Evolutionary conservation across 1,284 basidiomycete genomes (phyloP).

Genomic region (Heterobasidion annosum): DNA sequence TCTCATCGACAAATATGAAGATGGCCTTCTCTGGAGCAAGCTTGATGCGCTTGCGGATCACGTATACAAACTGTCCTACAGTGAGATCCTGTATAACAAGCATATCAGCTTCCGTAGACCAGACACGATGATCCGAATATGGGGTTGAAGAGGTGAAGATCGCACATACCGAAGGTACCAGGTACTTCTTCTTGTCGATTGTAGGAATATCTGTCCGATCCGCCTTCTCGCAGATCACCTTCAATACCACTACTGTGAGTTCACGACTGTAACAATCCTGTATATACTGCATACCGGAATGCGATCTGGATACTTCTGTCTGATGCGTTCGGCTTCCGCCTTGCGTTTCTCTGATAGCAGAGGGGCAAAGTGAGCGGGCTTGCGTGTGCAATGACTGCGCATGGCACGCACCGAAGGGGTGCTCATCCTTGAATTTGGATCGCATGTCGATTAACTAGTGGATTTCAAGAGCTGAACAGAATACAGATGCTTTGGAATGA

Average conservation of each 20-base stretch:
- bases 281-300: conserved; percentile 71
- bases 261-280: neutral
- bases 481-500: too few relatives aligned
- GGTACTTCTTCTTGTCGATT: conserved; percentile 99
- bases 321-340: conserved; percentile 93
- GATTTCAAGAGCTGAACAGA: neutral
- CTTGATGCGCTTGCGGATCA: conserved; percentile 99
- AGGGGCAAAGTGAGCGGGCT: conserved; percentile 2
- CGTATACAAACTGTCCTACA: conserved; percentile 98
- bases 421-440: conserved; percentile 99
- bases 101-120: conserved; percentile 6
- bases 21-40: conserved; percentile 99
- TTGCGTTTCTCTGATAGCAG: conserved; percentile 85
- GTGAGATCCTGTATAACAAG: conserved; percentile 82
- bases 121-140: conserved; percentile 5
- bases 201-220: conserved; percentile 98
- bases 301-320: conserved; percentile 97
- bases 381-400: conserved; percentile 3
- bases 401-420: conserved; percentile 81
- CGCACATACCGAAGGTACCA: conserved; percentile 83
- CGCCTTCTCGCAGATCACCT: conserved; percentile 99
- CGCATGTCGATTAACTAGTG: conserved; percentile 47
- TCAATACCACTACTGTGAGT: conserved; percentile 9
- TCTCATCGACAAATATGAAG: conserved; percentile 98
- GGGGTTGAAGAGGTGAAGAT: neutral